Evolutionary conservation across 2,329 filamentous ascomycete species (phyloP), one percentile per base, ranked within the genome.

Genomic region (Xylariaceae sp.): DNA sequence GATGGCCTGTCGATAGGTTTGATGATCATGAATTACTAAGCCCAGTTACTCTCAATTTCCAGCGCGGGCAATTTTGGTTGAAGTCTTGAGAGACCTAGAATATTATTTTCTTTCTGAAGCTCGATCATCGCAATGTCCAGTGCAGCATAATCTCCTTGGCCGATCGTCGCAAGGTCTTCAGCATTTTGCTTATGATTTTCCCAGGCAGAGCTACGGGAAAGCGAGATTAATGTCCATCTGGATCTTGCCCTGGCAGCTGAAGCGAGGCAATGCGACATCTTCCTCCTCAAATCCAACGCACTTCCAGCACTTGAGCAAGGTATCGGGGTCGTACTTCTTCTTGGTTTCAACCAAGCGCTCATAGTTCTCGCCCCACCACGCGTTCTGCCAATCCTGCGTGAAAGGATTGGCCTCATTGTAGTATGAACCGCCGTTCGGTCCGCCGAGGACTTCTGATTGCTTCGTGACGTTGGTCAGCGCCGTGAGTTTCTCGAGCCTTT

Each of bases 351-450:
- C 48, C 3, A 77, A 54, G 2, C 62, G 60, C 12, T 61, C 50
- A 46, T 76, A 76, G 34, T 76, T 73, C 9, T 52, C 51, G 0
- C 66, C 68, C 67, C 68, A 73, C 46, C 71, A 73, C 0, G 60
- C 57, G 7, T 45, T 31, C 22, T 47, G 47, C 49, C 49, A 51
- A 3, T 42, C 46, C 9, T 35, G 41, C 37, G 46, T 44, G 36
- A 49, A 51, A n/a, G 49, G 47, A 22, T 51, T 51, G 13, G 49
- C 49, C 34, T 51, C 49, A 19, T 51, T 51, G 46, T 46, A 47
- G 34, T 51, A 43, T 3, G 49, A 30, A 6, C 45, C 49, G 3
- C 42, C 40, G 3, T 24, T 12, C 26, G 42, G 38, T 12, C 49
- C 49, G 13, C 47, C 46, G n/a, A 51, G 35, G 15, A 34, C 40